Evolutionary conservation across 257 asterid genomes (phyloP).

Genomic region (Cinchona pubescens): DNA sequence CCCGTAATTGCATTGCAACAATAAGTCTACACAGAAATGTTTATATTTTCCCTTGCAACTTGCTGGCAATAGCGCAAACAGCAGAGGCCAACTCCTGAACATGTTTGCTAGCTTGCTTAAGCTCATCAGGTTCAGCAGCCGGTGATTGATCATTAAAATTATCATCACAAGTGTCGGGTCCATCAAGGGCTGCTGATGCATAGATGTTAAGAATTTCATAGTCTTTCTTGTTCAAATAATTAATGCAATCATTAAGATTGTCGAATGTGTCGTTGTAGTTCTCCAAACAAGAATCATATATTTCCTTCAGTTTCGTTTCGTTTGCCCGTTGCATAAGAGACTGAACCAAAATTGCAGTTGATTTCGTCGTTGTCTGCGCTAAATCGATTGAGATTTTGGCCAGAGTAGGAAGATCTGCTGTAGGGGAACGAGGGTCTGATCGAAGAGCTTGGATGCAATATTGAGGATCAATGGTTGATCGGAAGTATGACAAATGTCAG

Average conservation of each 20-base stretch:
- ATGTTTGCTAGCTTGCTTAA: slow-evolving; percentile 5
- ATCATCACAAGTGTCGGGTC: slow-evolving; percentile 6
- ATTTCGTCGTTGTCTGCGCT: background rate
- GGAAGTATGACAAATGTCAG: background rate
- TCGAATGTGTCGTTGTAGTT: background rate
- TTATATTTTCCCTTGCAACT: background rate
- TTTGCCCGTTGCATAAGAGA: background rate
- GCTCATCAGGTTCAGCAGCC: background rate
- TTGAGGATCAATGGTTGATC: background rate
- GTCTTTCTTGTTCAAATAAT: background rate
- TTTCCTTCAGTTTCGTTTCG: slow-evolving; percentile 3
- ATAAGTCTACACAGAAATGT: too few relatives aligned
- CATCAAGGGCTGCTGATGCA: background rate
- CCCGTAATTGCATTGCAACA: too few relatives aligned
- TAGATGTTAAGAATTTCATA: background rate
- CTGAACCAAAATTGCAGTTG: background rate
- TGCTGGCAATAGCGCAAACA: background rate
- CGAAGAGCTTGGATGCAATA: background rate
- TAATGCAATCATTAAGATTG: background rate
- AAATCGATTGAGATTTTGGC: background rate
- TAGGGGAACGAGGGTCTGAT: background rate
- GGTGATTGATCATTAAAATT: background rate
- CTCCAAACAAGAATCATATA: background rate
- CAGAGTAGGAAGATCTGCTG: slow-evolving; percentile 2
- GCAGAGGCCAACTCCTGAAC: background rate